These are phyloP conservation scores for Pythium dissimile DNA, from an alignment of 352 stramenopile species.

Conservation along the genomic window DNA sequence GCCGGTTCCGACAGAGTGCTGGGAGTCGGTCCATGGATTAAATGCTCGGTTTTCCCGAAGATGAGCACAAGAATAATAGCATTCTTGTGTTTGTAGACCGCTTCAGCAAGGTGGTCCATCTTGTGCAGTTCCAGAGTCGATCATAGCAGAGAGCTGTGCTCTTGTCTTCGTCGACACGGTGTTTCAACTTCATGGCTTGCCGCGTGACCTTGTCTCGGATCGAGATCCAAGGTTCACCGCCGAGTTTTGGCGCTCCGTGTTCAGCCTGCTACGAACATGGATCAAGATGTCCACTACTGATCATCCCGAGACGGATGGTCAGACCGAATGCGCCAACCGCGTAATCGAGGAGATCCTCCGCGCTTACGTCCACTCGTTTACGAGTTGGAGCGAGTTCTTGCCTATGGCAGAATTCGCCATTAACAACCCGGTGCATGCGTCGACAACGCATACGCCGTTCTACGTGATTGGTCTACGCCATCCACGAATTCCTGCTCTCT, in stretches of 20 bases:
- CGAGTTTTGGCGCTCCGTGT: slow-evolving; percentile 18
- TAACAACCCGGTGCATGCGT: slow-evolving; percentile 25
- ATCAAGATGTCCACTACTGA: slow-evolving; percentile 8
- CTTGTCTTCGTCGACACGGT: slow-evolving; percentile 19
- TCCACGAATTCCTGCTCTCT: slow-evolving; percentile 10
- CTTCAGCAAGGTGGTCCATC: slow-evolving; percentile 23
- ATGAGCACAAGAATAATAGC: slow-evolving; percentile 3
- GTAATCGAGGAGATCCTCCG: slow-evolving; percentile 16
- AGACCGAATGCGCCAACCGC: background rate
- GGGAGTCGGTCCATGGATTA: slow-evolving; percentile 22
- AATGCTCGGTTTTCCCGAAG: slow-evolving; percentile 8
- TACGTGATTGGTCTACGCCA: slow-evolving; percentile 14
- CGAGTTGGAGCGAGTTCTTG: slow-evolving; percentile 12
- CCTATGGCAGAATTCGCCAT: slow-evolving; percentile 29
- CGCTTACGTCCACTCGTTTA: slow-evolving; percentile 9
- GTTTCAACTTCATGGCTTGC: slow-evolving; percentile 15
- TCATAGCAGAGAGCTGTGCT: slow-evolving; percentile 14
- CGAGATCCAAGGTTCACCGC: slow-evolving; percentile 14
- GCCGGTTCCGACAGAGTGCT: slow-evolving; percentile 8
- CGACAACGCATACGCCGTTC: slow-evolving; percentile 20
- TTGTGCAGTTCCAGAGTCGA: slow-evolving; percentile 2
- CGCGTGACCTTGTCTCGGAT: slow-evolving; percentile 15
- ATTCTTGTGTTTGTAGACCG: slow-evolving; percentile 23
- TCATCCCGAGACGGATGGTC: slow-evolving; percentile 6
- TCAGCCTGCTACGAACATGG: slow-evolving; percentile 4